Conservation (phyloP, 176 grass and related monocot species). For the Carex myosuroides region DNA sequence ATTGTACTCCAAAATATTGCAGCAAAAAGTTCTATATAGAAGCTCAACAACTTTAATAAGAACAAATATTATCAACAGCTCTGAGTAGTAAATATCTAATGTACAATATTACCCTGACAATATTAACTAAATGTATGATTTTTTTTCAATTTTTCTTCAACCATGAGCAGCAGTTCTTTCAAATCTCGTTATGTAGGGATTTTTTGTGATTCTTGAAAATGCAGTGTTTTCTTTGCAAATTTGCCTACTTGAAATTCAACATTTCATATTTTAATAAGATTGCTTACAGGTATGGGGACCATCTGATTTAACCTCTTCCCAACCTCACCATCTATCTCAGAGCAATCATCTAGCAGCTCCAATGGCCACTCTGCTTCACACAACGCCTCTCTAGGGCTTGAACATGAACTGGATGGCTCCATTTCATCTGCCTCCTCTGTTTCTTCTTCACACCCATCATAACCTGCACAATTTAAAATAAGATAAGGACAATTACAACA, state of each 20-base stretch:
- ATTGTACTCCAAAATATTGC: neutral
- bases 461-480: slow-evolving; percentile 26
- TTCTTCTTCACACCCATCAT: slow-evolving; percentile 26
- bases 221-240: neutral
- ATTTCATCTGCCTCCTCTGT: slow-evolving; percentile 23
- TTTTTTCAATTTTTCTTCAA: neutral
- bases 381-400: slow-evolving; percentile 31
- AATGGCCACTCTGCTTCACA: slow-evolving; percentile 27
- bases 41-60: neutral
- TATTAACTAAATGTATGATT: neutral
- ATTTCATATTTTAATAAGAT: neutral
- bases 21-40: neutral
- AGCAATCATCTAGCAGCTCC: slow-evolving; percentile 45
- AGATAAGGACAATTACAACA: neutral
- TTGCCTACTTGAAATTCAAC: neutral
- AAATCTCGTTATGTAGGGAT: neutral
- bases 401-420: slow-evolving; percentile 53
- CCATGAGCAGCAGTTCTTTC: neutral
- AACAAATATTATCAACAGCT: neutral
- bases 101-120: neutral
- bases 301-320: slow-evolving; percentile 60
- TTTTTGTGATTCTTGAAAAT: neutral
- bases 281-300: slow-evolving; percentile 51
- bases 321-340: slow-evolving; percentile 54
- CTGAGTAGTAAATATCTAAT: neutral